Evolutionary conservation across 106 monocot genomes (phyloP).

Genomic region (Platanthera guangdongensis): DNA sequence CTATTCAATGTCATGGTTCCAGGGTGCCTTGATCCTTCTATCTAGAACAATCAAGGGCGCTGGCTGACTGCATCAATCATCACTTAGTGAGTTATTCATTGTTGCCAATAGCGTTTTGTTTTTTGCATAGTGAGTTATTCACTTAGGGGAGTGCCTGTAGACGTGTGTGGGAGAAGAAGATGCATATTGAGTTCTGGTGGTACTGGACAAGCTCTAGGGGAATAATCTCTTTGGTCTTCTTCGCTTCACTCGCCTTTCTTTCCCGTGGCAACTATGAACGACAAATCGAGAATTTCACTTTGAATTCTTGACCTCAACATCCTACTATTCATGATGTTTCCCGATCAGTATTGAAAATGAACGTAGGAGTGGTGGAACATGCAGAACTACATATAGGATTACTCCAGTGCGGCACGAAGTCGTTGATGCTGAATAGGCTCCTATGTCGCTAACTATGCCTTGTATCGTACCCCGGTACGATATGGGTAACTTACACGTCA

Average conservation of each 20-base stretch:
- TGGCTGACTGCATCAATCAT: slow-evolving; percentile 1
- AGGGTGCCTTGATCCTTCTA: slow-evolving; percentile 1
- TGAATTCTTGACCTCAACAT: slow-evolving; percentile 1
- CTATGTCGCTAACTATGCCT: slow-evolving; percentile 12
- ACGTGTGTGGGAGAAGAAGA: not conserved
- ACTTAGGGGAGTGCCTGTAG: not conserved
- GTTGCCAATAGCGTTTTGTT: not conserved
- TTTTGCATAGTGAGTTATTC: too few relatives aligned
- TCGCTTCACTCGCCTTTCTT: not conserved
- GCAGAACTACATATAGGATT: slow-evolving; percentile 15
- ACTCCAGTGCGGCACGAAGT: slow-evolving; percentile 12
- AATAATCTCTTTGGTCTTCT: slow-evolving; percentile 7
- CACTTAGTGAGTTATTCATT: not conserved
- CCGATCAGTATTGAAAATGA: slow-evolving; percentile 12
- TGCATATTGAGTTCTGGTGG: not conserved
- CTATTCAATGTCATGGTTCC: not conserved
- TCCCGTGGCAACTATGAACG: not conserved
- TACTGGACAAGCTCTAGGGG: slow-evolving; percentile 7
- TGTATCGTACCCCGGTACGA: not conserved
- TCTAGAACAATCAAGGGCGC: not conserved
- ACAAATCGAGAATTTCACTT: slow-evolving; percentile 7
- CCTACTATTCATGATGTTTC: slow-evolving; percentile 5
- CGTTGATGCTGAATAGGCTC: slow-evolving; percentile 9
- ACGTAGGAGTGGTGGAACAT: slow-evolving; percentile 16
- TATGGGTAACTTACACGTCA: not conserved